Percentiles rank a stretch among this genome's conserved stretches.
Conservation (phyloP, 164 flowering plant genomes). For the Cinnamomum micranthum region DNA sequence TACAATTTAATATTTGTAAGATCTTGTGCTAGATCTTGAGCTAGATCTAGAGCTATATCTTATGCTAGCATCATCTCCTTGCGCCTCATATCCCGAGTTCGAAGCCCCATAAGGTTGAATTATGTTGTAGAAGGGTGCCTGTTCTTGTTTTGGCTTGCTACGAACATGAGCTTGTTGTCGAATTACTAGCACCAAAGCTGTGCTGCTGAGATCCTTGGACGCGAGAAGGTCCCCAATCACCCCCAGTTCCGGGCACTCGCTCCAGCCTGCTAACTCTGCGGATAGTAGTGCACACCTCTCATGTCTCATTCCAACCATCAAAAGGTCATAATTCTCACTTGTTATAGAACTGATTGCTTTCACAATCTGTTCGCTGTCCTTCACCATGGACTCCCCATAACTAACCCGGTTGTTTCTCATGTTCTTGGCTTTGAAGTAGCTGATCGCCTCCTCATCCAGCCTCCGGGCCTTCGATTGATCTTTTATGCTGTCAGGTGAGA, state of each 20-base stretch:
- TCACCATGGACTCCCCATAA: slow-evolving; percentile 27
- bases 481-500: background rate
- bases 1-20: too few species aligned
- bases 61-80: background rate
- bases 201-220: slow-evolving; percentile 20
- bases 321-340: slow-evolving; percentile 23
- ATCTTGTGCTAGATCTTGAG: too few species aligned
- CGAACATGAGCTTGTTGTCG: slow-evolving; percentile 28
- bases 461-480: background rate
- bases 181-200: slow-evolving; percentile 34
- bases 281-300: slow-evolving; percentile 13
- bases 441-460: slow-evolving; percentile 20
- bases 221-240: slow-evolving; percentile 45
- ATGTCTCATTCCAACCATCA: slow-evolving; percentile 49
- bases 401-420: background rate
- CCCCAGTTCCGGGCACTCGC: slow-evolving; percentile 47
- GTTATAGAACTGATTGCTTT: slow-evolving; percentile 10
- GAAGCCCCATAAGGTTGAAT: background rate
- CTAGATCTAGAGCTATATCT: background rate
- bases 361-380: slow-evolving; percentile 18
- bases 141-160: background rate
- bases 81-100: background rate
- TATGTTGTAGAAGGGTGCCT: background rate
- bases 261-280: slow-evolving; percentile 37
- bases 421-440: background rate